Conservation (phyloP, 257 asterid species). For the Plantago major region DNA sequence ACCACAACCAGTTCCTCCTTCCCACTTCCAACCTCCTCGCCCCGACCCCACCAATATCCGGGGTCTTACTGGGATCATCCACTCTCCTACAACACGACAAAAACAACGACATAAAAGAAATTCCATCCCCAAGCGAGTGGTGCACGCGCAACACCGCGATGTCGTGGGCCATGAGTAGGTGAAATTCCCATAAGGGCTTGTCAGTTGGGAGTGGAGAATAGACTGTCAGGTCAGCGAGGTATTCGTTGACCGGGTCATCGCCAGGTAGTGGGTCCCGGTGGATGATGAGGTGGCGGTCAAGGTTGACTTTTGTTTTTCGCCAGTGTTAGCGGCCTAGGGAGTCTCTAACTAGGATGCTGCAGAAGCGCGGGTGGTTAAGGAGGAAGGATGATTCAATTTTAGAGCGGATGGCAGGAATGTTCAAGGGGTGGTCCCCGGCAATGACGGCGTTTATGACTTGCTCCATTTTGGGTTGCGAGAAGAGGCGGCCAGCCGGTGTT, state of each 20-base stretch:
- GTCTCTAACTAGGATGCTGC: slow-evolving; percentile 63
- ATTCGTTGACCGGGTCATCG: slow-evolving; percentile 60
- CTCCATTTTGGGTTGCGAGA: slow-evolving; percentile 55
- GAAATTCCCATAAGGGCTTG: slow-evolving; percentile 85
- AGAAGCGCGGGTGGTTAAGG: slow-evolving; percentile 60
- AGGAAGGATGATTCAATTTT: slow-evolving; percentile 39
- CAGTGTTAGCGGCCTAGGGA: slow-evolving; percentile 58
- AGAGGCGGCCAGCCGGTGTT: slow-evolving; percentile 80
- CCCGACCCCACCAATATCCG: slow-evolving; percentile 37
- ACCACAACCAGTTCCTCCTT: slow-evolving; percentile 26
- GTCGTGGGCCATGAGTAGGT: slow-evolving; percentile 53
- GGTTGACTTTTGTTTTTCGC: slow-evolving; percentile 52
- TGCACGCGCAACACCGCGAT: slow-evolving; percentile 52
- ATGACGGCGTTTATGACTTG: slow-evolving; percentile 50
- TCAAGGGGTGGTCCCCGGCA: slow-evolving; percentile 26
- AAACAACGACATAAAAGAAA: slow-evolving; percentile 66
- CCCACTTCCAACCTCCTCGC: slow-evolving; percentile 9
- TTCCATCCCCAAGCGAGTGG: slow-evolving; percentile 93
- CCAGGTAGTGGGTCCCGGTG: slow-evolving; percentile 32
- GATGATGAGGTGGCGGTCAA: slow-evolving; percentile 58
- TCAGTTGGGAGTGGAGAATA: slow-evolving; percentile 56
- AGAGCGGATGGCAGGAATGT: slow-evolving; percentile 36
- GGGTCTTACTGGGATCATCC: slow-evolving; percentile 46
- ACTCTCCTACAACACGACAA: slow-evolving; percentile 52
- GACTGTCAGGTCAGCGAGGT: slow-evolving; percentile 62